Conservation (phyloP, 2,329 filamentous ascomycete genomes). For the Pestalotiopsis sp. region DNA sequence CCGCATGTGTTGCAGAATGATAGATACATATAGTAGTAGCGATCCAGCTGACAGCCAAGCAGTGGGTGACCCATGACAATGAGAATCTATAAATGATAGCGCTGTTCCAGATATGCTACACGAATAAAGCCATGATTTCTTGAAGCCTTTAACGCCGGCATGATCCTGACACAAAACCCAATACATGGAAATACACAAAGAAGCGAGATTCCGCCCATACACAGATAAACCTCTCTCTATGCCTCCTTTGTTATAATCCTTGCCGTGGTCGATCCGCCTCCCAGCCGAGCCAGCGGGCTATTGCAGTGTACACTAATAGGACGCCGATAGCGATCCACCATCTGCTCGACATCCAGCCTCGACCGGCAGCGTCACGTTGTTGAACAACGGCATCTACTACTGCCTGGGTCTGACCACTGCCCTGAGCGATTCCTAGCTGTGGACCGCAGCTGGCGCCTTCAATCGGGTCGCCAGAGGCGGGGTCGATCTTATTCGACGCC, state of each 20-base stretch:
- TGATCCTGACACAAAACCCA: neutral
- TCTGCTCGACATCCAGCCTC: constrained; percentile 84
- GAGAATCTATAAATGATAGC: neutral
- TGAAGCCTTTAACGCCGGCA: neutral
- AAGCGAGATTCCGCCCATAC: neutral
- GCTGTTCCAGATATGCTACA: neutral
- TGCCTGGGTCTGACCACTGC: constrained; percentile 65
- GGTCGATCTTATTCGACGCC: constrained; percentile 77
- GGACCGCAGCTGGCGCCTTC: constrained; percentile 49
- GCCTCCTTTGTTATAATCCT: neutral
- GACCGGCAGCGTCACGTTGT: constrained; percentile 71
- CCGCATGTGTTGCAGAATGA: neutral
- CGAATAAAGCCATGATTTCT: neutral
- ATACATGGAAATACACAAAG: neutral
- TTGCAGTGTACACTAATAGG: constrained; percentile 80
- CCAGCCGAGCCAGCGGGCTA: constrained; percentile 69
- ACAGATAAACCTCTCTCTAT: neutral
- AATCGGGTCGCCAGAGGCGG: constrained; percentile 68
- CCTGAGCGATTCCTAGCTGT: constrained; percentile 60
- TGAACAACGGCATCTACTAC: constrained; percentile 76
- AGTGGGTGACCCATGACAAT: neutral
- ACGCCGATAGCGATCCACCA: constrained; percentile 68
- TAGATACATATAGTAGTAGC: neutral
- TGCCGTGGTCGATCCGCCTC: constrained; percentile 8
- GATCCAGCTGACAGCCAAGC: neutral